Evolutionary conservation across 345 rosid species (phyloP).

Genomic region (Syzygium jambos): DNA sequence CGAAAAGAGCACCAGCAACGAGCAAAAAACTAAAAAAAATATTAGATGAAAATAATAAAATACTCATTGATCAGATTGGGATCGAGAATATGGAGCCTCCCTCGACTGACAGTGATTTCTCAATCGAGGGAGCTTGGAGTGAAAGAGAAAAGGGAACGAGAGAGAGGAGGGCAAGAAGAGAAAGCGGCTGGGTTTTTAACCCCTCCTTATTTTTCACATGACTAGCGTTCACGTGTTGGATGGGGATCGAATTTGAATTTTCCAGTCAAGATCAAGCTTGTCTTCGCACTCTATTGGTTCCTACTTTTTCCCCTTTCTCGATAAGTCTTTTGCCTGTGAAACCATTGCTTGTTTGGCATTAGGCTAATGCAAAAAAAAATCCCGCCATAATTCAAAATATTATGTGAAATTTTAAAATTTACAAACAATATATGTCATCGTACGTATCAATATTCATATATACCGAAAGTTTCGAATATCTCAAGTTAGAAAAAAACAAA

Average conservation of each 20-base stretch:
- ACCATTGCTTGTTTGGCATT: neutral
- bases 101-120: too few relatives aligned
- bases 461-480: neutral
- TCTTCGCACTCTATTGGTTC: neutral
- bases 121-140: too few relatives aligned
- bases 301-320: neutral
- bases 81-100: too few relatives aligned
- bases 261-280: neutral
- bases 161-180: too few relatives aligned
- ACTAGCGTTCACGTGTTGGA: neutral
- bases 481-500: neutral
- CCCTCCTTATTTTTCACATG: too few relatives aligned
- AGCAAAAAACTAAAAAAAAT: too few relatives aligned
- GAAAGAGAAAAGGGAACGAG: too few relatives aligned
- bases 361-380: neutral
- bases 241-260: neutral
- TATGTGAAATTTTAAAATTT: neutral
- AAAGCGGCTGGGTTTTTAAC: too few relatives aligned
- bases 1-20: too few relatives aligned
- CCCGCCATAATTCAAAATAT: neutral
- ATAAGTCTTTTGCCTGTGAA: neutral
- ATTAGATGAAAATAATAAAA: too few relatives aligned
- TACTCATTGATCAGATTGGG: too few relatives aligned
- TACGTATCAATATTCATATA: neutral
- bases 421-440: neutral